Base-by-base conservation (phyloP, 176 grass and related monocot genomes). In the Chrysopogon serrulatus region DNA sequence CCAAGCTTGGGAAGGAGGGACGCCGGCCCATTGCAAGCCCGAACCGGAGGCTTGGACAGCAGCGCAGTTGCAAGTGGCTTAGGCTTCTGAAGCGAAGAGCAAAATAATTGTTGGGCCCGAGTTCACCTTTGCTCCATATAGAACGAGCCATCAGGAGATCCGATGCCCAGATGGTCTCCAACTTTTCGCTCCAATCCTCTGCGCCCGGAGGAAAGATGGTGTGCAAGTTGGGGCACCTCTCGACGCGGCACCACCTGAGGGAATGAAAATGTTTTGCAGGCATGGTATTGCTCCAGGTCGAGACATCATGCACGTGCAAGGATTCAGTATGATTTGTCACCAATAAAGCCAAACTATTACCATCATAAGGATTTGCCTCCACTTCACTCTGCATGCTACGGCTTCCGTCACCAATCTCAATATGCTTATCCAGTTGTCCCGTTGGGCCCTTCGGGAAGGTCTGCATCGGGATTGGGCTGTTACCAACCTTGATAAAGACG, bases 121-220 rank as follows among this genome's bases (percentile, higher is more conserved):
- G n/a, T n/a, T n/a, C n/a, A 9, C 23, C 7, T 31, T 51, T 42
- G 7, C 18, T 4, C 76, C 67, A 79, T 17, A 86, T 72, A 43
- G 21, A 26, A 0, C 35, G 44, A 19, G 60, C 45, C 60, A 21
- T 75, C 6, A 26, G 53, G 27, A 87, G 77, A 15, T 83, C 57
- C 0, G 71, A 74, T 24, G 10, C 59, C 82, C 82, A 83, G 2
- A 37, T 14, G 5, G 30, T 75, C 21, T 65, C 21, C 0, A 83
- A 5, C 0, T n/a, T n/a, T n/a, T n/a, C n/a, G n/a, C 0, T 0
- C 0, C 0, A 0, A 0, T 0, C 0, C 0, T 0, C 0, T 31
- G 12, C 5, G 0, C 0, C 0, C 1, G 8, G 0, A 18, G 57
- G 23, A 60, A 74, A 83, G 8, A 83, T 3, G 0, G 15, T 19